These are phyloP conservation scores for Tetrahymena malaccensis DNA, from an alignment of 73 alveolate species.

Conservation along the genomic window DNA sequence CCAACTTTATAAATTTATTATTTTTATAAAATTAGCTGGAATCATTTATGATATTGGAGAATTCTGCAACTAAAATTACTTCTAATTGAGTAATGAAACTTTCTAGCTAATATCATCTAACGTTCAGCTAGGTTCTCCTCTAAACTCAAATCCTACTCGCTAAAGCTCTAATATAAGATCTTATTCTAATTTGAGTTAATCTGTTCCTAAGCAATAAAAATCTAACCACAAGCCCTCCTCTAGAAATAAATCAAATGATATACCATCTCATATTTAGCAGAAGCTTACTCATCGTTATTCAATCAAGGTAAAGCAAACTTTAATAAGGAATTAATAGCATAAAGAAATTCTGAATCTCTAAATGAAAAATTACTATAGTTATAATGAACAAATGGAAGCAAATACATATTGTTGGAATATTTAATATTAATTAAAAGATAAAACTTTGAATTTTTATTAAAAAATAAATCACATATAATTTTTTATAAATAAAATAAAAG, in stretches of 20 bases:
- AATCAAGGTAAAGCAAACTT: not conserved
- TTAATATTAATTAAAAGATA: too few relatives aligned
- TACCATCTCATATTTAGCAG: not conserved
- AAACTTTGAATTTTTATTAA: too few relatives aligned
- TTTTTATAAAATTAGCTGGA: not conserved
- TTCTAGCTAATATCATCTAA: not conserved
- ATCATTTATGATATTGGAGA: not conserved
- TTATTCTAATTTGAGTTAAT: not conserved
- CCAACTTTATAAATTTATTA: not conserved
- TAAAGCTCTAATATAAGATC: not conserved
- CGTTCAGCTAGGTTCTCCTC: not conserved
- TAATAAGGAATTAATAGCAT: not conserved
- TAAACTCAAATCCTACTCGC: not conserved
- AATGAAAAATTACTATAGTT: too few relatives aligned
- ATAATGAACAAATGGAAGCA: too few relatives aligned
- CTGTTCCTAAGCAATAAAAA: not conserved
- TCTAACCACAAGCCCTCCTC: not conserved
- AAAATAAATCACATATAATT: not conserved
- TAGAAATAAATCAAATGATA: not conserved
- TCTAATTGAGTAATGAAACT: not conserved
- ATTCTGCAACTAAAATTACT: not conserved
- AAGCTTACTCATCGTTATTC: not conserved
- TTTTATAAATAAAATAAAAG: not conserved
- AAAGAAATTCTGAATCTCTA: too few relatives aligned
- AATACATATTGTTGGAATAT: too few relatives aligned